Evolutionary conservation across 1,284 basidiomycete genomes (phyloP), one percentile per base, ranked within the genome.

Genomic region (Ceratobasidium sp.): DNA sequence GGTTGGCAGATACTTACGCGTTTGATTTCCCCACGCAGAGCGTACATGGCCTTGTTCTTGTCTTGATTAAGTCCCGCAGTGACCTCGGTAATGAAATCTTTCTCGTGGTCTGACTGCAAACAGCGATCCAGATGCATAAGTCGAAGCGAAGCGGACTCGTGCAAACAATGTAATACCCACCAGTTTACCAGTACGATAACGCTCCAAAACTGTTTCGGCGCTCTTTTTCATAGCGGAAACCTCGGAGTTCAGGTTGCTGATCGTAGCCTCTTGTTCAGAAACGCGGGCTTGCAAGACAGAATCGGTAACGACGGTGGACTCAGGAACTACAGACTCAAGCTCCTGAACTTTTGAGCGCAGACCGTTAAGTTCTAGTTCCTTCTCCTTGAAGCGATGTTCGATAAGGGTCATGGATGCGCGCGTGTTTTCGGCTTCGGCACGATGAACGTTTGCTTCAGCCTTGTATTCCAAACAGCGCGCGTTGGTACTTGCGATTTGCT

Each of bases 351-450:
- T 61, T 18, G 28, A 44, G n/a, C 61, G 60, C 60, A 64, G 40
- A 15, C 33, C 28, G 53, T 49, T 33, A 13, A 76, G 44, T 23
- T 76, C 72, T 26, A 51, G 49, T 28, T 76, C 72, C 60, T 66
- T 76, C n/a, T 73, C 53, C 40, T 63, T 73, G 53, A 76, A 33
- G 10, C 61, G 60, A 42, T 49, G 12, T 28, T 76, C 72, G 44
- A 76, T 18, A 20, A 66, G 42, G n/a, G 60, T 15, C 7, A 46
- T n/a, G 0, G 61, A 64, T 15, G 49, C 51, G 60, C 72, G 72
- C 6, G 72, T 49, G 18, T 20, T 26, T 44, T 76, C 72, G n/a
- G 72, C 72, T 20, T 60, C 61, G 40, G 46, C 26, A 18, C 72
- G 60, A 46, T 76, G 61, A 15, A 28, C 28, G 26, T 55, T 66